Percentiles rank a stretch among this genome's conserved stretches.
Conservation (phyloP, 352 stramenopile genomes). For the Phytophthora megakarya region DNA sequence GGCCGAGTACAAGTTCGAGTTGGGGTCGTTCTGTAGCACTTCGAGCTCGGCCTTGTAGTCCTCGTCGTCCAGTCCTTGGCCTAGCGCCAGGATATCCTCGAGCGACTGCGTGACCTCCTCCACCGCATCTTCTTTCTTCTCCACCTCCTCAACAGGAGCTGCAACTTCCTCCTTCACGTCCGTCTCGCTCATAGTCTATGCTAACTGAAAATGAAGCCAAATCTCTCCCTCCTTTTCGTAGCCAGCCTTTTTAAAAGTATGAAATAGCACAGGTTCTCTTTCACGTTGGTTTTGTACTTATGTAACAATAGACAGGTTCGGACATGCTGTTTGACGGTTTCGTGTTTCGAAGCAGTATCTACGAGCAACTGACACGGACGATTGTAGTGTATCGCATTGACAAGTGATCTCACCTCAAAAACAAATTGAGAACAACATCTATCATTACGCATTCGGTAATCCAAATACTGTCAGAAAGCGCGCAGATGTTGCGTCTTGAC, state of each 20-base stretch:
- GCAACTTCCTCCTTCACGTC: slow-evolving; percentile 27
- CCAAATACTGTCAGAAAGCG: too few relatives aligned
- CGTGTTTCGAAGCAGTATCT: too few relatives aligned
- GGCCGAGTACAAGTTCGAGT: slow-evolving; percentile 84
- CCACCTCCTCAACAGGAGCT: slow-evolving; percentile 1
- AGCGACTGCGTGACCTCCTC: slow-evolving; percentile 83
- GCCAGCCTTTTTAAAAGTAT: slow-evolving; percentile 22
- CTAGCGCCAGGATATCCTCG: slow-evolving; percentile 81
- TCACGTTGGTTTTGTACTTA: too few relatives aligned
- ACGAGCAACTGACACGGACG: too few relatives aligned
- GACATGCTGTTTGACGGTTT: background rate
- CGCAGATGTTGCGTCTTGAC: too few relatives aligned
- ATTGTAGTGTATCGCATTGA: too few relatives aligned
- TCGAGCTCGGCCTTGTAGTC: slow-evolving; percentile 88
- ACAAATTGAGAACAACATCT: background rate
- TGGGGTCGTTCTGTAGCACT: slow-evolving; percentile 84
- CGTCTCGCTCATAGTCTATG: slow-evolving; percentile 34
- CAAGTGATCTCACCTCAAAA: too few relatives aligned
- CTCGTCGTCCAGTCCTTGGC: slow-evolving; percentile 84
- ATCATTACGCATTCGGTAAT: too few relatives aligned
- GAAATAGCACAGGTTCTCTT: background rate
- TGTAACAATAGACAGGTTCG: too few relatives aligned
- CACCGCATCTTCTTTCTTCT: slow-evolving; percentile 34
- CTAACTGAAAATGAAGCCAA: slow-evolving; percentile 22
- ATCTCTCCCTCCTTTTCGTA: slow-evolving; percentile 13